These are phyloP conservation scores for Camellia lanceoleosa DNA, from an alignment of 148 eudicot species.

Conservation along the genomic window DNA sequence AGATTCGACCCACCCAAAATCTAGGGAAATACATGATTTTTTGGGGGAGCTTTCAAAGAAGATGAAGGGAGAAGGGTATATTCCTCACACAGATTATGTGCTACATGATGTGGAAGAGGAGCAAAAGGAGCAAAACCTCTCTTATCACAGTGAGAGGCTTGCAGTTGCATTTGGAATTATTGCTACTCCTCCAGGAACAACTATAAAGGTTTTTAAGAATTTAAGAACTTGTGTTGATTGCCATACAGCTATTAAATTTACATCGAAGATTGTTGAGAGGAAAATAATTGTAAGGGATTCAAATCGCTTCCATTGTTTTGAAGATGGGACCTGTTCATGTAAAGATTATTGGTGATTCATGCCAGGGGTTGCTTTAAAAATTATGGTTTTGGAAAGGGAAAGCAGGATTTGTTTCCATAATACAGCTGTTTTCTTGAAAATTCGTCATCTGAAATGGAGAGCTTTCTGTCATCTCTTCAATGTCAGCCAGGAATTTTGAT, in stretches of 20 bases:
- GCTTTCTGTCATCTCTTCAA: not conserved
- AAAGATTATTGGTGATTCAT: conserved; percentile 49
- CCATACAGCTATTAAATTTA: conserved; percentile 9
- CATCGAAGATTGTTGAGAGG: conserved; percentile 11
- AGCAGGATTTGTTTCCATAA: not conserved
- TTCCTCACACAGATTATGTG: conserved; percentile 52
- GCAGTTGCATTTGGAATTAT: conserved; percentile 59
- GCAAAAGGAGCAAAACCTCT: conserved; percentile 59
- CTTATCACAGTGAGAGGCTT: conserved; percentile 62
- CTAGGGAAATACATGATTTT: conserved; percentile 34
- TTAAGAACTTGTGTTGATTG: conserved; percentile 16
- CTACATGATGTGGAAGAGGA: conserved; percentile 66
- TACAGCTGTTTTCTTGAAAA: not conserved
- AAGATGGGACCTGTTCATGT: conserved; percentile 51
- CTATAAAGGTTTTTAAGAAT: conserved; percentile 18
- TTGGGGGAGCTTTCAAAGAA: conserved; percentile 40
- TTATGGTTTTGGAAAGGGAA: not conserved
- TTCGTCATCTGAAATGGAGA: not conserved
- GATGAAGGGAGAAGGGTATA: conserved; percentile 62
- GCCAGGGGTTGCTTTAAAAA: not conserved
- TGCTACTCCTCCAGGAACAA: conserved; percentile 46
- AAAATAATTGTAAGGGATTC: conserved; percentile 33
- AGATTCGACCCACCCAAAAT: conserved; percentile 48
- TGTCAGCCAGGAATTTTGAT: not conserved
- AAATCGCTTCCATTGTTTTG: conserved; percentile 55